A percentile compares a stretch with the other conserved stretches of the same genome.
Evolutionary conservation across 2,329 filamentous ascomycete genomes (phyloP).

Genomic region (Xylariaceae sp.): DNA sequence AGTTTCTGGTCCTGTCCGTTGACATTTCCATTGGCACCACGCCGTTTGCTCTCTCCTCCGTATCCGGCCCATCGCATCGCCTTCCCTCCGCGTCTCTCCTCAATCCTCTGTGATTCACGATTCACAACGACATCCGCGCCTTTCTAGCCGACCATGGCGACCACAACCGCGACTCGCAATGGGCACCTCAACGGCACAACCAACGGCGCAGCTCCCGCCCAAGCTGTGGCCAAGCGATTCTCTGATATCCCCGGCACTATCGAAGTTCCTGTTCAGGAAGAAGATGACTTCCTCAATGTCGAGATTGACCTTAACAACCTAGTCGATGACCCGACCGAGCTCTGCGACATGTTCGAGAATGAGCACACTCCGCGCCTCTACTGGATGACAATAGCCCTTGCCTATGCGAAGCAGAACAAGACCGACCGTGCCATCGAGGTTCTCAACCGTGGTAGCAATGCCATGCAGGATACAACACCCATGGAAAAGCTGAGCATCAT

Average conservation of each 20-base stretch:
- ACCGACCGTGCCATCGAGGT: slow-evolving; percentile 82
- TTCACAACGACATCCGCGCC: background rate
- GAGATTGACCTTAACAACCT: slow-evolving; percentile 93
- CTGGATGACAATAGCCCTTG: slow-evolving; percentile 97
- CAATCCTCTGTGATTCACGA: background rate
- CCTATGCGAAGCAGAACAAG: slow-evolving; percentile 95
- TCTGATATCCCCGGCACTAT: slow-evolving; percentile 70
- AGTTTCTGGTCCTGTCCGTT: slow-evolving; percentile 23
- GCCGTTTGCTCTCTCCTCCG: background rate
- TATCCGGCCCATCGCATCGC: slow-evolving; percentile 1
- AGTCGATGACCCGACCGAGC: slow-evolving; percentile 90
- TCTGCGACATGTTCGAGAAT: slow-evolving; percentile 94
- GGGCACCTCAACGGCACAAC: slow-evolving; percentile 52
- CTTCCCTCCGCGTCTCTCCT: background rate
- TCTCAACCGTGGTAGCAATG: slow-evolving; percentile 75
- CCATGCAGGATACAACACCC: slow-evolving; percentile 71
- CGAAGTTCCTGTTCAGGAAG: slow-evolving; percentile 70
- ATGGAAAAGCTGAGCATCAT: slow-evolving; percentile 88
- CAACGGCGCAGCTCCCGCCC: slow-evolving; percentile 47
- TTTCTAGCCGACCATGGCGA: slow-evolving; percentile 46
- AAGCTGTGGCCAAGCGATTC: slow-evolving; percentile 62
- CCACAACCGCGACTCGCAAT: slow-evolving; percentile 47
- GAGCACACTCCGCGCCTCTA: slow-evolving; percentile 90
- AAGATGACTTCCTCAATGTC: slow-evolving; percentile 75
- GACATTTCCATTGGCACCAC: slow-evolving; percentile 19